Percentiles rank a stretch among this genome's conserved stretches.
Evolutionary conservation across 2,329 filamentous ascomycete species (phyloP).

Genomic region (Pestalotiopsis sp.): DNA sequence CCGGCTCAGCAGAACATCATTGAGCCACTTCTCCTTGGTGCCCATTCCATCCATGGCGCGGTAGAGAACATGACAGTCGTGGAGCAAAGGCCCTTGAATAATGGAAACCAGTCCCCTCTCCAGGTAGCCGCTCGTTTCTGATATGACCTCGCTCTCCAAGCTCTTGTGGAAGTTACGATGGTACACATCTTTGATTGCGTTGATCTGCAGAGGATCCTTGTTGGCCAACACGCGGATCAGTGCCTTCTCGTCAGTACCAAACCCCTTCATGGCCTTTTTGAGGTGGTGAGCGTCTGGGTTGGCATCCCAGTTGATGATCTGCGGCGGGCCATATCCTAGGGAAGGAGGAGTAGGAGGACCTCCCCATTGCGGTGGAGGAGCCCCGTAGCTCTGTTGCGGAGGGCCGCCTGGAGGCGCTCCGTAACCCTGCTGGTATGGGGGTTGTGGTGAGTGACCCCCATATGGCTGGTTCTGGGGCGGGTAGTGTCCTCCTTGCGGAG

Average conservation of each 20-base stretch:
- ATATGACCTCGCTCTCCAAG: constrained; percentile 74
- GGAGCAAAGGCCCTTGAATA: constrained; percentile 74
- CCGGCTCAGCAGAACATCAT: constrained; percentile 81
- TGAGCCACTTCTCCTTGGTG: constrained; percentile 84
- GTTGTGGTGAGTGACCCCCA: constrained; percentile 7
- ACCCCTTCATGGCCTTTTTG: constrained; percentile 87
- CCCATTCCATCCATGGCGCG: constrained; percentile 77
- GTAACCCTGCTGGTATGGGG: constrained; percentile 8
- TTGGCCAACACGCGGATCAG: constrained; percentile 72
- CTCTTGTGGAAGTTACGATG: constrained; percentile 65
- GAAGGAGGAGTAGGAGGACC: constrained; percentile 66
- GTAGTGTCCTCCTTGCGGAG: constrained; percentile 17
- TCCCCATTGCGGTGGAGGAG: constrained; percentile 27
- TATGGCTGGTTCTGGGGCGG: constrained; percentile 8
- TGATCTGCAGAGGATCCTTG: constrained; percentile 79
- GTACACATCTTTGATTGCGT: constrained; percentile 69
- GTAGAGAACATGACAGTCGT: constrained; percentile 73
- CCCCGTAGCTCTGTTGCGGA: constrained; percentile 38
- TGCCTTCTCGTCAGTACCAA: constrained; percentile 83
- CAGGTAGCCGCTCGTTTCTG: constrained; percentile 77
- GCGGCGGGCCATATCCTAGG: constrained; percentile 73
- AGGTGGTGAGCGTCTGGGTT: constrained; percentile 70
- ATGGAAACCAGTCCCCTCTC: constrained; percentile 75
- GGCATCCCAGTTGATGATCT: constrained; percentile 71
- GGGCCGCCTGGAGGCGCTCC: constrained; percentile 32